phyloP scores from a whole-genome alignment of 176 grass and related monocot genomes.

The Hordeum vulgare region MorexV3_pseudomolecules_assembly NC_058521.1:586550768-586551267 shows the following conservation, averaged over 20 bases:
- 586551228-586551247: not conserved
- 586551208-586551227: not conserved
- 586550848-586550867: not conserved
- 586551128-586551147: not conserved
- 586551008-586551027: conserved; percentile 58
- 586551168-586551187: too few species aligned
- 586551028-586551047: conserved; percentile 50
- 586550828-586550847: not conserved
- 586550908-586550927: not conserved
- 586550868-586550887: not conserved
- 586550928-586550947: too few species aligned
- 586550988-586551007: conserved; percentile 49
- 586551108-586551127: not conserved
- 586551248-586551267: not conserved
- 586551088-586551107: not conserved
- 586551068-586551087: not conserved
- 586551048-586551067: not conserved
- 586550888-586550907: not conserved
- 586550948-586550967: not conserved
- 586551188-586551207: too few species aligned
- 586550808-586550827: not conserved
- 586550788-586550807: conserved; percentile 45
- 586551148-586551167: not conserved
- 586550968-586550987: not conserved
- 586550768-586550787: conserved; percentile 23